Conservation (phyloP, 495 filamentous ascomycete species). For the Neurospora sublineolata region DNA sequence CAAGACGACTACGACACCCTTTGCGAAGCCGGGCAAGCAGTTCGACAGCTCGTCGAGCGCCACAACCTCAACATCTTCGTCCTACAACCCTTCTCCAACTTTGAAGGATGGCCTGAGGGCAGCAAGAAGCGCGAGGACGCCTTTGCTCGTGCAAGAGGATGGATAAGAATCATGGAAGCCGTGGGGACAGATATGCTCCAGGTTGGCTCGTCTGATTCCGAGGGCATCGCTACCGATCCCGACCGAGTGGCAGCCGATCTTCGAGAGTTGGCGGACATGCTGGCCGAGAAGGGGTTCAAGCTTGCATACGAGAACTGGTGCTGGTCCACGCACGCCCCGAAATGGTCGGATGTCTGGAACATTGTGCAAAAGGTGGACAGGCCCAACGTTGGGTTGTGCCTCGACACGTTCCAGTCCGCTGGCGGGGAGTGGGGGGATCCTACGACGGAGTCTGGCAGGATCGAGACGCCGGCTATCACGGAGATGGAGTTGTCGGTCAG, state of each 20-base stretch:
- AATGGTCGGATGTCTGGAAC: slow-evolving; percentile 57
- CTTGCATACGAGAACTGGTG: slow-evolving; percentile 81
- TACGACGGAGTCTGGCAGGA: slow-evolving; percentile 49
- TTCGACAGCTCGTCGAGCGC: slow-evolving; percentile 41
- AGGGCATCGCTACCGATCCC: slow-evolving; percentile 38
- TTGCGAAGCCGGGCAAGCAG: slow-evolving; percentile 35
- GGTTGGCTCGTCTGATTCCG: slow-evolving; percentile 60
- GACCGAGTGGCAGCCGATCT: slow-evolving; percentile 49
- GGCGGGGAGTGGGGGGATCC: slow-evolving; percentile 72
- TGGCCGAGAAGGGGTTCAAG: slow-evolving; percentile 42
- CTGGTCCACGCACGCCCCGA: slow-evolving; percentile 62
- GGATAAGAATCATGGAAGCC: slow-evolving; percentile 64
- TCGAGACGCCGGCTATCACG: slow-evolving; percentile 14
- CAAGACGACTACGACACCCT: slow-evolving; percentile 47
- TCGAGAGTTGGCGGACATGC: slow-evolving; percentile 49
- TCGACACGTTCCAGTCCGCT: slow-evolving; percentile 74
- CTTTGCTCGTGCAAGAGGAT: slow-evolving; percentile 51
- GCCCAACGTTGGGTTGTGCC: slow-evolving; percentile 60
- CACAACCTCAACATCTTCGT: slow-evolving; percentile 53
- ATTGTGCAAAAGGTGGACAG: slow-evolving; percentile 51
- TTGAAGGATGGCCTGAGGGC: slow-evolving; percentile 62
- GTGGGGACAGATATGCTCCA: slow-evolving; percentile 65
- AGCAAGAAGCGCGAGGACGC: slow-evolving; percentile 49
- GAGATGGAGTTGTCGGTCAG: slow-evolving; percentile 31
- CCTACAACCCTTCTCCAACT: slow-evolving; percentile 69